Conservation (phyloP, 148 eudicot species). For the Beta vulgaris region DNA sequence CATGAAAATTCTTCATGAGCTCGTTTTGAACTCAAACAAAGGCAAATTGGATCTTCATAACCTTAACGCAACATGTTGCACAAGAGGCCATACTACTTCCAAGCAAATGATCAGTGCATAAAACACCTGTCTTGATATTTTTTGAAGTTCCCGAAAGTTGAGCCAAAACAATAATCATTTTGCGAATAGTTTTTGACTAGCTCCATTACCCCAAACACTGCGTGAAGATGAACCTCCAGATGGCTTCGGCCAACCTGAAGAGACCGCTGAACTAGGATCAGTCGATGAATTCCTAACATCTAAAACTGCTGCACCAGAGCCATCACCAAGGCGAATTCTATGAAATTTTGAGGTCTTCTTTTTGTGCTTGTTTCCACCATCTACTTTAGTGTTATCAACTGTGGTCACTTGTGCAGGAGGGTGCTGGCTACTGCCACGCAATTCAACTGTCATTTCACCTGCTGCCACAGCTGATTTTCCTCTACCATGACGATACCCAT, state of each 20-base stretch:
- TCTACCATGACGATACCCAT: slow-evolving; percentile 62
- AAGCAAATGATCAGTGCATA: neutral
- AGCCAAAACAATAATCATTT: slow-evolving; percentile 21
- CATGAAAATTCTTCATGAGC: neutral
- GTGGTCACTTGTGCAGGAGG: slow-evolving; percentile 8
- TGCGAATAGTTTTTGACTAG: slow-evolving; percentile 66
- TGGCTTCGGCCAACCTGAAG: slow-evolving; percentile 29
- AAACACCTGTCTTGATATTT: neutral
- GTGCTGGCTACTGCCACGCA: slow-evolving; percentile 19
- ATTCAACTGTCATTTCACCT: slow-evolving; percentile 28
- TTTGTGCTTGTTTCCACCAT: slow-evolving; percentile 49
- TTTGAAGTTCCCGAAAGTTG: neutral
- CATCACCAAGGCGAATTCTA: slow-evolving; percentile 69
- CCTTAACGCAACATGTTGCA: slow-evolving; percentile 21
- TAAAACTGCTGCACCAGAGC: slow-evolving; percentile 50
- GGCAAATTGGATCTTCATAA: neutral
- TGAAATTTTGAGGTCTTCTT: slow-evolving; percentile 90
- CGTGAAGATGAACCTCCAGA: slow-evolving; percentile 46
- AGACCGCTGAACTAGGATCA: slow-evolving; percentile 36
- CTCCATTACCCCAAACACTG: slow-evolving; percentile 76
- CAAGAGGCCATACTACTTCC: slow-evolving; percentile 9
- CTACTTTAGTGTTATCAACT: slow-evolving; percentile 30
- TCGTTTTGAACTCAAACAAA: slow-evolving; percentile 6
- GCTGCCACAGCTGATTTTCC: slow-evolving; percentile 43
- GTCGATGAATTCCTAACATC: slow-evolving; percentile 42